These are phyloP conservation scores for Blastobotrys niveus DNA, from an alignment of 1,139 yeast species.

Conservation along the genomic window DNA sequence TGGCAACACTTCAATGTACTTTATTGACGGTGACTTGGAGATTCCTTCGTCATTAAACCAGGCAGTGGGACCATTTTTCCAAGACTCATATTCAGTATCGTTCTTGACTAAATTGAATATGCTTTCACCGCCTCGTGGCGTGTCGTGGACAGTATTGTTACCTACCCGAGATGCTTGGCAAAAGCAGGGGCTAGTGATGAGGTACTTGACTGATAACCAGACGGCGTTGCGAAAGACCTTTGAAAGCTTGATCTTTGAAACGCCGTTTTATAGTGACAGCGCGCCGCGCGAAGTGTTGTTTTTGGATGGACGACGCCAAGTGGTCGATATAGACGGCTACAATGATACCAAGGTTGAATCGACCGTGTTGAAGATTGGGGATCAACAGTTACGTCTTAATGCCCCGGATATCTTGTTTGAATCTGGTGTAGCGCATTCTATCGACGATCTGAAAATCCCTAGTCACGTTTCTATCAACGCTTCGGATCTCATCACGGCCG, in stretches of 20 bases:
- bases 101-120: conserved; percentile 48
- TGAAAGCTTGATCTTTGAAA: conserved; percentile 56
- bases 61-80: conserved; percentile 51
- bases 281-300: conserved; percentile 27
- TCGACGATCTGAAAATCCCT: conserved; percentile 53
- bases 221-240: conserved; percentile 48
- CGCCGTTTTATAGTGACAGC: conserved; percentile 63
- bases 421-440: conserved; percentile 81
- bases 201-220: conserved; percentile 51
- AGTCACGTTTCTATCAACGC: conserved; percentile 49
- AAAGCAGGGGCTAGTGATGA: conserved; percentile 53
- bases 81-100: conserved; percentile 47
- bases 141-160: conserved; percentile 70
- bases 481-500: conserved; percentile 50
- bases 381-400: conserved; percentile 25
- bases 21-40: conserved; percentile 54
- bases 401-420: conserved; percentile 68
- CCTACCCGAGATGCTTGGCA: conserved; percentile 82
- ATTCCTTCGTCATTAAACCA: conserved; percentile 49
- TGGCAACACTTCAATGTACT: conserved; percentile 58
- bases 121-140: conserved; percentile 41
- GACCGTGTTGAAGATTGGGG: conserved; percentile 30
- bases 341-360: conserved; percentile 26
- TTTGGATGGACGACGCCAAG: conserved; percentile 5
- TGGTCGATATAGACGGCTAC: conserved; percentile 18